Evolutionary conservation across 805 yeast species (phyloP), one percentile per base, ranked within the genome.

Genomic region (Tetrapisispora iriomotensis): DNA sequence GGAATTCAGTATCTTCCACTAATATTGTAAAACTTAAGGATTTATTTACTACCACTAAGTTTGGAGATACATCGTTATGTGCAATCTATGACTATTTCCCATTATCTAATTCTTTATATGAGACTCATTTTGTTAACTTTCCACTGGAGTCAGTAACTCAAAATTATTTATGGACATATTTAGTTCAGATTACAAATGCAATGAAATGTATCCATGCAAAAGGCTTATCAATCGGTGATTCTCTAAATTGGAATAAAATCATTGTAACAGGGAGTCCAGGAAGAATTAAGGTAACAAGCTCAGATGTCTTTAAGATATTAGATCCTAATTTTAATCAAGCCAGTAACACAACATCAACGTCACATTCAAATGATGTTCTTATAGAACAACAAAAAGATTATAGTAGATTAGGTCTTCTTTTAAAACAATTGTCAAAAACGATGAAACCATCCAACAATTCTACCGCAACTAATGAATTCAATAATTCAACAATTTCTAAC

Each of bases 21-120:
- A 79, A 80, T 49, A 64, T 85, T 18, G 83, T 82, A 1, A 68
- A 72, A 29, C 62, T 86, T 6, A 71, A 74, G 31, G 96, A 88
- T 55, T 86, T 92, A 6, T 90, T 92, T 58, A 80, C 95, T 1
- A 77, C 90, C 6, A 74, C 86, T 41, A 81, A 86, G 5, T 92
- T 92, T 65, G 90, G 85, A 32, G 92, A 83, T 49, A 69, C 71
- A 35, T 78, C 92, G 1, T 67, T 92, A 41, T 71, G 86, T 30
- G 65, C 87, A 32, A 80, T 83, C 4, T 85, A 86, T 61, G 96
- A 90, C 54, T 92, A 77, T 58, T 83, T 72, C 58, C 96, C 98
- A 19, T 67, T 76, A 44, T 72, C 94, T 1, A 65, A 66, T 40
- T 82, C 94, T 1, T 63, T 90, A 35, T 65, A 68, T 41, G 95